Base-by-base conservation (phyloP, 1,284 basidiomycete species). In the Meira miltonrushii region DNA sequence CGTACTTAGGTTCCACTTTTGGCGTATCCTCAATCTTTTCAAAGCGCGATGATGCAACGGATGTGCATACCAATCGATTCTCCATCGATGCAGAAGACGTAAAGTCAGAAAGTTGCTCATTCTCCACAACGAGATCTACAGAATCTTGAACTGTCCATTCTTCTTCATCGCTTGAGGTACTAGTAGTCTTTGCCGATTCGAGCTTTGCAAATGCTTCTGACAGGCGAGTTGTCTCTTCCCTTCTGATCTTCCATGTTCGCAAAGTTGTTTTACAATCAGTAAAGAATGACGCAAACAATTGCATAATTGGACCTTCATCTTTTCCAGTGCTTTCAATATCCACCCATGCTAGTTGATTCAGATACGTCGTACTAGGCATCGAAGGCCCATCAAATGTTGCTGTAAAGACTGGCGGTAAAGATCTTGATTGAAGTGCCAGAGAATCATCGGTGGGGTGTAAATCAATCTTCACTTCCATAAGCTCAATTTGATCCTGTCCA, bases 201-300 rank as follows among this genome's bases (percentile, higher is more conserved):
- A 53, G 28, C 19, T 41, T 53, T 2, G 50, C 15, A 41, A 53
- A 53, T 39, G 50, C 50, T 19, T 53, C 50, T 12, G 50, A 53
- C 15, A 53, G 28, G 17, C 6, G 12, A 7, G 41, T 28, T n/a
- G 37, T 15, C 6, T 53, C 38, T 19, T 41, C 50, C 37, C 50
- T 39, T 28, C 37, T n/a, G 7, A 53, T 17, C 50, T 53, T 19
- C 50, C 50, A 53, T 2, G 28, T 17, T 38, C 39, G 23, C 15
- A 53, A 23, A 21, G 39, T 41, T 4, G 50, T 39, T 5, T 2
- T 15, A 19, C 19, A 33, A 39, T 39, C 17, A 12, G 25, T 33
- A 33, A 33, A 39, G 23, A 53, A 53, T 5, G 50, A n/a, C 3
- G n/a, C 50, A 25, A 53, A 39, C 12, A 53, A 33, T 3, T 37